Evolutionary conservation across 345 rosid species (phyloP).

Genomic region (Tarenaya hassleriana): DNA sequence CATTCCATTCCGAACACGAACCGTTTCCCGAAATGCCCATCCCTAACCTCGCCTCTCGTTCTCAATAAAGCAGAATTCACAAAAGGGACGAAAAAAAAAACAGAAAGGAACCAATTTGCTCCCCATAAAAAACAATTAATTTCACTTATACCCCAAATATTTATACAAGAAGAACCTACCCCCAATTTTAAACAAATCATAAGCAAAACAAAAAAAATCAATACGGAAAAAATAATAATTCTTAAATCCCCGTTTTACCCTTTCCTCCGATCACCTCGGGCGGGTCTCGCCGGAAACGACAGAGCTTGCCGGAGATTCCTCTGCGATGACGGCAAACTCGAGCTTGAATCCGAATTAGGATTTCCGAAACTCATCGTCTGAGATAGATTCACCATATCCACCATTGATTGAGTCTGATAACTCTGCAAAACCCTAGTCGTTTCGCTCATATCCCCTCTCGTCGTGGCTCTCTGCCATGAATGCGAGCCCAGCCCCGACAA

Average conservation of each 20-base stretch:
- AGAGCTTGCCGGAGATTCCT: conserved; percentile 60
- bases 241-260: not conserved
- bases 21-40: no score
- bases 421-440: conserved; percentile 61
- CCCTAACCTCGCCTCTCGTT: no score
- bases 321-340: conserved; percentile 31
- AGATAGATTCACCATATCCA: conserved; percentile 90
- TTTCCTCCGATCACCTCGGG: conserved; percentile 41
- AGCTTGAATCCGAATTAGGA: conserved; percentile 2
- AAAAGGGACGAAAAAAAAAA: no score
- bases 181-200: conserved; percentile 22
- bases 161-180: conserved; percentile 23
- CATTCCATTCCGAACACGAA: no score
- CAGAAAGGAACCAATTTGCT: not conserved
- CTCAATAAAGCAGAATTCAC: no score
- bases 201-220: not conserved
- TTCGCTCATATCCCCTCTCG: conserved; percentile 79
- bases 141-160: conserved; percentile 29
- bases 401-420: conserved; percentile 91
- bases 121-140: conserved; percentile 12
- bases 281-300: conserved; percentile 59
- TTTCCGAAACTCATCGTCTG: conserved; percentile 58
- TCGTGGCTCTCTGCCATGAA: conserved; percentile 97
- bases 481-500: conserved; percentile 95
- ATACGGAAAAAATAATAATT: not conserved